Evolutionary conservation across 345 rosid genomes (phyloP).

Genomic region (Garcia nutans): DNA sequence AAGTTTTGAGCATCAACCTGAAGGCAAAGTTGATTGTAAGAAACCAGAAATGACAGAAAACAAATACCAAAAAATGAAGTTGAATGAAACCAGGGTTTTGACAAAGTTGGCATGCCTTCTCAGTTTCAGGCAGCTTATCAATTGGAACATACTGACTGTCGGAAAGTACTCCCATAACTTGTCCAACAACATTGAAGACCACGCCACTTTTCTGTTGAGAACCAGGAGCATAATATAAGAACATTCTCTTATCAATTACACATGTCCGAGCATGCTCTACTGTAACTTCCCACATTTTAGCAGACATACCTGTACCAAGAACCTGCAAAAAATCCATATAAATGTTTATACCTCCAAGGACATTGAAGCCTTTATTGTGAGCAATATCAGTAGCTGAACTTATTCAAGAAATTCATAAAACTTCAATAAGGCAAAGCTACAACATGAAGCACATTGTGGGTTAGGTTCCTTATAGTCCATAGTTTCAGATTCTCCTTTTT

Average conservation of each 20-base stretch:
- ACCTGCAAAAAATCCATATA: conserved; percentile 47
- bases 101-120: conserved; percentile 57
- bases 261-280: conserved; percentile 88
- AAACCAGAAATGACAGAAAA: conserved; percentile 20
- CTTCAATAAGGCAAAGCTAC: not conserved
- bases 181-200: conserved; percentile 90
- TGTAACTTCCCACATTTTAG: conserved; percentile 97
- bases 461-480: conserved; percentile 1
- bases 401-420: not conserved
- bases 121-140: conserved; percentile 73
- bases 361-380: conserved; percentile 1
- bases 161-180: conserved; percentile 70
- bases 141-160: conserved; percentile 60
- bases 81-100: conserved; percentile 11
- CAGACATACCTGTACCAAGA: conserved; percentile 97
- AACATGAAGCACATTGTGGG: conserved; percentile 1
- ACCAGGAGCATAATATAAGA: conserved; percentile 55
- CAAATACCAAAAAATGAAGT: not conserved
- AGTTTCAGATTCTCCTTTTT: conserved; percentile 6
- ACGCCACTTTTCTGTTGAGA: conserved; percentile 69
- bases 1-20: conserved; percentile 71
- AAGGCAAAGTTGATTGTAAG: conserved; percentile 21
- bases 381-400: conserved; percentile 7
- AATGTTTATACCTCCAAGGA: not conserved
- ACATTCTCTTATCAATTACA: conserved; percentile 62